Percentiles rank a stretch among this genome's conserved stretches.
phyloP scores from a whole-genome alignment of 192 early-diverging fungal genomes.

The Phlyctochytrium bullatum region DNA sequence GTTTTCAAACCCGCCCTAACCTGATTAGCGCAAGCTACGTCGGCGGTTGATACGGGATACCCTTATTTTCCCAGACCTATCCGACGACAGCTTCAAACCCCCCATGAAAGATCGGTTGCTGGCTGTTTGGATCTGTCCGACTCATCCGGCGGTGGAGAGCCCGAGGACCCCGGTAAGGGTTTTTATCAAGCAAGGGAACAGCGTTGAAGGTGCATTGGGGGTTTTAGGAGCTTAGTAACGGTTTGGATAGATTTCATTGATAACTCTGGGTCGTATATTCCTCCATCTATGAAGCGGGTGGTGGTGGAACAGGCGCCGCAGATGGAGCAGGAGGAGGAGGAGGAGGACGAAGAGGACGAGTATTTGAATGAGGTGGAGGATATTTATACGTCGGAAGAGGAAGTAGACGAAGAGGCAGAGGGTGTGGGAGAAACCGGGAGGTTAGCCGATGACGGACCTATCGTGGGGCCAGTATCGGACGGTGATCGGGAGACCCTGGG shows the following conservation, averaged over 20 bases:
- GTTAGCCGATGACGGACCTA: too few species aligned
- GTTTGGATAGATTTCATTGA: not conserved
- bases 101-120: not conserved
- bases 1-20: not conserved
- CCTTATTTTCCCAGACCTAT: not conserved
- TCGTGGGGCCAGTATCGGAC: too few species aligned
- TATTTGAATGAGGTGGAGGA: not conserved
- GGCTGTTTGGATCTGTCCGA: not conserved
- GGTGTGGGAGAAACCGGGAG: too few species aligned
- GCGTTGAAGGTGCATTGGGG: not conserved
- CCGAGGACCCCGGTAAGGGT: not conserved
- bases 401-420: too few species aligned
- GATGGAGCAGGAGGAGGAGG: not conserved
- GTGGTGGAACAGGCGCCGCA: not conserved
- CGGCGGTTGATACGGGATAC: not conserved
- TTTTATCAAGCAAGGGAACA: not conserved
- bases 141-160: not conserved
- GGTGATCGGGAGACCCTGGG: too few species aligned
- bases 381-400: not conserved
- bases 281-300: not conserved
- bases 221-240: not conserved
- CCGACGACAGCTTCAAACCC: not conserved
- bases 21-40: not conserved
- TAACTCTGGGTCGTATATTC: not conserved
- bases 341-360: not conserved